Percentiles rank a stretch among this genome's conserved stretches.
These are phyloP conservation scores for Fusarium sp. DNA, from an alignment of 2,329 filamentous ascomycete species.

Conservation along the genomic window DNA sequence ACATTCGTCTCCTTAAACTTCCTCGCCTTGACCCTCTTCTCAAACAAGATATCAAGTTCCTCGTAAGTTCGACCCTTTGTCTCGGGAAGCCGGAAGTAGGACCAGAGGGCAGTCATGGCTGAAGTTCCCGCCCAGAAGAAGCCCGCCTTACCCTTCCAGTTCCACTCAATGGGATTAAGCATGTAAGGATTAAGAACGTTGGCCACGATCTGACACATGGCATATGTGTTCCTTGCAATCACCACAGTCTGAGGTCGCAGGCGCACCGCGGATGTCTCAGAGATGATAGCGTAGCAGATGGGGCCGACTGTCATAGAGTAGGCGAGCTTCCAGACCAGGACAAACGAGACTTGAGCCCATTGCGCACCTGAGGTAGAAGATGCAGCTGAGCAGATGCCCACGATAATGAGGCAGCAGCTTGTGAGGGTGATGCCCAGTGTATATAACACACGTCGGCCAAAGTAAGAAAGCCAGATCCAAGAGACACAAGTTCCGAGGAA, in stretches of 20 bases:
- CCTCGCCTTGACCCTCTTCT: slow-evolving; percentile 43
- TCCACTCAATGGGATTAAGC: slow-evolving; percentile 47
- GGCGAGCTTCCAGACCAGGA: slow-evolving; percentile 56
- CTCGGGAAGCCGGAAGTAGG: slow-evolving; percentile 49
- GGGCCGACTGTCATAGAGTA: slow-evolving; percentile 58
- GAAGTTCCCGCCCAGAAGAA: slow-evolving; percentile 47
- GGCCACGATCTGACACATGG: slow-evolving; percentile 42
- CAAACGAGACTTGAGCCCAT: slow-evolving; percentile 53
- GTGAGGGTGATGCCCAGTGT: slow-evolving; percentile 54
- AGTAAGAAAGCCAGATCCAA: slow-evolving; percentile 53
- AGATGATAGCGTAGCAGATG: slow-evolving; percentile 55
- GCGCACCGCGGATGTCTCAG: slow-evolving; percentile 54
- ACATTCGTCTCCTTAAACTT: slow-evolving; percentile 46
- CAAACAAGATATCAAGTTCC: slow-evolving; percentile 50
- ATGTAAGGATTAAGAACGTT: slow-evolving; percentile 47
- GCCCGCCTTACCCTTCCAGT: slow-evolving; percentile 50
- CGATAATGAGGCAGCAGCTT: slow-evolving; percentile 51
- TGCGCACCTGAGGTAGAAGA: slow-evolving; percentile 29
- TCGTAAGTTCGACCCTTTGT: slow-evolving; percentile 47
- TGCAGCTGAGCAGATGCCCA: slow-evolving; percentile 47
- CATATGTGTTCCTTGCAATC: slow-evolving; percentile 48
- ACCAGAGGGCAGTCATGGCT: slow-evolving; percentile 43
- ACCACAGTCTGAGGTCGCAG: slow-evolving; percentile 56
- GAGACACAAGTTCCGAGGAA: slow-evolving; percentile 56
- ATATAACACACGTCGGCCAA: slow-evolving; percentile 56